Evolutionary conservation across 345 rosid genomes (phyloP), one percentile per base, ranked within the genome.

Genomic region (Stellera chamaejasme): DNA sequence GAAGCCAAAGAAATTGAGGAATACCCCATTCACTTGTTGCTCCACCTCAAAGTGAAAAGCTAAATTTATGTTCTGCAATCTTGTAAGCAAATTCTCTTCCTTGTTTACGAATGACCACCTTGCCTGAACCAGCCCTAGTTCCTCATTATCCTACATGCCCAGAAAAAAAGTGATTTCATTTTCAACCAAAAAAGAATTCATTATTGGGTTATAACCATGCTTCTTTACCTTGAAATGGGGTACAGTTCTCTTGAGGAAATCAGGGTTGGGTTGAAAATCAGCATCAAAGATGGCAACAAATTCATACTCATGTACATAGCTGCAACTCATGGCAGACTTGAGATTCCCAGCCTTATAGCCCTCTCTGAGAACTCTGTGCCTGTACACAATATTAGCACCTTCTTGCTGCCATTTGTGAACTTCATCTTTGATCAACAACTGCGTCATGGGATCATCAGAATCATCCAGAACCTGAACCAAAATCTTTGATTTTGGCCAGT

Each of bases 291-390:
- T 88, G 59, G 96, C 88, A 4, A 88, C 93, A 28, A 85, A 88
- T 67, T 88, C 88, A 55, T 81, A 83, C 66, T 85, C 88, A 69
- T 83, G 81, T 47, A 83, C 90, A 50, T 83, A 88, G 68, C 88
- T 80, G 49, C 90, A 85, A 55, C 73, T 81, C 96, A 88, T 88
- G 2, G 96, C 96, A 49, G 96, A 85, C 77, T 88, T 88, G 52
- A 88, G 84, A 65, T 88, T 88, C 11, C 96, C 96, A 42, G 96
- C 96, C 69, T 88, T 88, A 67, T 88, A 88, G 13, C 96, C 96
- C 54, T 85, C 85, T 73, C 96, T 76, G 19, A 81, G 68, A 10
- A 77, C 85, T 4, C 96, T 77, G 58, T 88, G 94, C 69, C 94
- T 74, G 28, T 88, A 88, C 65, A 88, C 61, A 43, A 88, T 85